These are phyloP conservation scores for Rhizopogon vesiculosus DNA, from an alignment of 768 basidiomycete genomes.

Conservation along the genomic window DNA sequence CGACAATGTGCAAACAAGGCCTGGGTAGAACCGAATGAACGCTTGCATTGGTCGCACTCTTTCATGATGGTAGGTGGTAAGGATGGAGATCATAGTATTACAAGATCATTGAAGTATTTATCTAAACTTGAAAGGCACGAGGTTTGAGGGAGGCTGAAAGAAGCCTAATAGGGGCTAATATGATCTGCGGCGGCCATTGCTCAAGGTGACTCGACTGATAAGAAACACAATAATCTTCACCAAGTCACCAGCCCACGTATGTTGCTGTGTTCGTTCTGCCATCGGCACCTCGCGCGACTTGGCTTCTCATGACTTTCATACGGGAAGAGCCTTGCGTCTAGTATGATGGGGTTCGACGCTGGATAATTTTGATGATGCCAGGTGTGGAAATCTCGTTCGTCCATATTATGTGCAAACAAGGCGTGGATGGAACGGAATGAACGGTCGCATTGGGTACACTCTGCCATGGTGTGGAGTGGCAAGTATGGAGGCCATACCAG, in stretches of 20 bases:
- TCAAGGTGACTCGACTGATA: not conserved
- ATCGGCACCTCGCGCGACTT: no score
- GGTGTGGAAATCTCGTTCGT: no score
- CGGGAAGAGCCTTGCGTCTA: no score
- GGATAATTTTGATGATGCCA: no score
- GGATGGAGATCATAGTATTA: not conserved
- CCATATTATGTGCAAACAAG: slow-evolving; percentile 9
- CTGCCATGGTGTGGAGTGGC: not conserved
- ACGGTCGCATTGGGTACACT: not conserved
- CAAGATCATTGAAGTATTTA: not conserved
- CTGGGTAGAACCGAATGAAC: not conserved
- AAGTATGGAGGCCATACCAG: not conserved
- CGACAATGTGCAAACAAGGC: slow-evolving; percentile 18
- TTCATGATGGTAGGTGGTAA: not conserved
- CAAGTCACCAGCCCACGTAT: no score
- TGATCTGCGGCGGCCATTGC: not conserved
- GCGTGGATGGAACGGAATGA: slow-evolving; percentile 5
- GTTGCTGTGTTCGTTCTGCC: no score
- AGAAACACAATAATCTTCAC: not conserved
- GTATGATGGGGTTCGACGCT: no score
- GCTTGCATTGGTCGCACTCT: not conserved
- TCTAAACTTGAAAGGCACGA: not conserved
- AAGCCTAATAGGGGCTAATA: no score
- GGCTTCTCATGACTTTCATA: no score
- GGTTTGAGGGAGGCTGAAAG: not conserved